Percentiles rank a stretch among this genome's conserved stretches.
Conservation (phyloP, 2,329 filamentous ascomycete species). For the Trichoderma sp. region DNA sequence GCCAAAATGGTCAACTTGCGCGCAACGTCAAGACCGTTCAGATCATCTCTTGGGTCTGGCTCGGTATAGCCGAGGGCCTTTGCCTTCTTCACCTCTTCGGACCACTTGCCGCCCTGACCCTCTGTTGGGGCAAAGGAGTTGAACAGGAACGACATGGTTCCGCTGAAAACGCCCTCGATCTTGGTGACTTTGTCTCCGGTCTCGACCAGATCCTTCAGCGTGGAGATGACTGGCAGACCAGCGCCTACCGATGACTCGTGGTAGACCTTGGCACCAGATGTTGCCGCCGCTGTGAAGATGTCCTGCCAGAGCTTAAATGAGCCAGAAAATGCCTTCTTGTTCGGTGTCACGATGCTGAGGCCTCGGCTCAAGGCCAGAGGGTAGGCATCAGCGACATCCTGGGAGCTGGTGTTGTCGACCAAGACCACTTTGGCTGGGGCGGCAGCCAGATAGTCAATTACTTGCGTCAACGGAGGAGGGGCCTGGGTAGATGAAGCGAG, state of each 20-base stretch:
- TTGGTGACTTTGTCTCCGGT: constrained; percentile 90
- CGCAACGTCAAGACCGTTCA: constrained; percentile 90
- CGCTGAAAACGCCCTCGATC: constrained; percentile 96
- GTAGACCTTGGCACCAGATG: constrained; percentile 79
- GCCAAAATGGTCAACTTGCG: constrained; percentile 95
- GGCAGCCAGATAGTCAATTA: constrained; percentile 75
- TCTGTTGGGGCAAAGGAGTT: constrained; percentile 90
- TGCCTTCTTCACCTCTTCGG: constrained; percentile 86
- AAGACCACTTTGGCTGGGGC: constrained; percentile 80
- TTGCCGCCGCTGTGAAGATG: constrained; percentile 76
- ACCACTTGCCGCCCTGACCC: constrained; percentile 79
- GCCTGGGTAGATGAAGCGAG: constrained; percentile 67
- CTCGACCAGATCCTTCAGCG: constrained; percentile 88
- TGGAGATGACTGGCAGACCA: constrained; percentile 90
- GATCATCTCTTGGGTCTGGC: constrained; percentile 82
- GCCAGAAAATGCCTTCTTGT: constrained; percentile 97
- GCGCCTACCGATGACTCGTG: constrained; percentile 96
- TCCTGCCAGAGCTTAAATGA: constrained; percentile 80
- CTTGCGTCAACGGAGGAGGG: constrained; percentile 68
- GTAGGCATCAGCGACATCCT: constrained; percentile 81
- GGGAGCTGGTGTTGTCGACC: constrained; percentile 94
- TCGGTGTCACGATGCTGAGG: constrained; percentile 91
- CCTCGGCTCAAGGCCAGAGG: constrained; percentile 79
- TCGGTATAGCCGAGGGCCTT: constrained; percentile 93
- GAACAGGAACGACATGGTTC: constrained; percentile 97